Evolutionary conservation across 495 filamentous ascomycete species (phyloP).

Genomic region (Trichoderma orchidacearum): DNA sequence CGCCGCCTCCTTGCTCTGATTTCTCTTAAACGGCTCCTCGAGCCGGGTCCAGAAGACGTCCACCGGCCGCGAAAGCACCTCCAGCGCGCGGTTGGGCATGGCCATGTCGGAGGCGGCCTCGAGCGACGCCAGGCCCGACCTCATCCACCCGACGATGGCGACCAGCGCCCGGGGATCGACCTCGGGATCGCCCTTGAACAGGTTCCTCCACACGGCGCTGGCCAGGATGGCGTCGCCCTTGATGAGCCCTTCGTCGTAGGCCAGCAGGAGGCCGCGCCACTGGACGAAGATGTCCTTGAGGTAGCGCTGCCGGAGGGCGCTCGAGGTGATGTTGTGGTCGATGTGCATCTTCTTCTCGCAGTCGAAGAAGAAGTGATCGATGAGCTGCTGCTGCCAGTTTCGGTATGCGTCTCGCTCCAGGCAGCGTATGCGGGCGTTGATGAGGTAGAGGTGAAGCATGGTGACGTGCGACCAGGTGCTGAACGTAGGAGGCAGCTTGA

Average conservation of each 20-base stretch:
- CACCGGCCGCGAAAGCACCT: constrained; percentile 11
- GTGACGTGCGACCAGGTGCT: constrained; percentile 91
- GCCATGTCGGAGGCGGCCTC: constrained; percentile 47
- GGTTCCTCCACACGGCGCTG: constrained; percentile 82
- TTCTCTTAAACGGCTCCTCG: constrained; percentile 1
- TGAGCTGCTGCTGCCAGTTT: constrained; percentile 31
- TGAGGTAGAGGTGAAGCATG: constrained; percentile 88
- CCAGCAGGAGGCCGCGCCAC: constrained; percentile 72
- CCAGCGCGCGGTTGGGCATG: background rate
- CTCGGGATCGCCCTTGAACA: constrained; percentile 64
- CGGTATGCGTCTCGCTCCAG: constrained; percentile 41
- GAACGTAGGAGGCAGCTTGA: constrained; percentile 66
- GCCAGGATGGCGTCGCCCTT: constrained; percentile 79
- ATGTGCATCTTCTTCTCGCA: constrained; percentile 76
- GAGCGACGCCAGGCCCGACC: constrained; percentile 48
- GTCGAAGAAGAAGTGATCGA: constrained; percentile 89
- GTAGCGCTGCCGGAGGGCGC: constrained; percentile 61
- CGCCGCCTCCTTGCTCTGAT: background rate
- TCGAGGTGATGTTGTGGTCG: constrained; percentile 50
- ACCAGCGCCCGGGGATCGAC: constrained; percentile 61
- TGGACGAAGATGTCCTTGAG: constrained; percentile 86
- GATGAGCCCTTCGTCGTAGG: constrained; percentile 77
- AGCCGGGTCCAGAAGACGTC: constrained; percentile 1
- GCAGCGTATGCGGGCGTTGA: constrained; percentile 72
- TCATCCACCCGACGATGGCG: constrained; percentile 65